These are phyloP conservation scores for Medicago ruthenica DNA, from an alignment of 306 rosid genomes.

Conservation along the genomic window DNA sequence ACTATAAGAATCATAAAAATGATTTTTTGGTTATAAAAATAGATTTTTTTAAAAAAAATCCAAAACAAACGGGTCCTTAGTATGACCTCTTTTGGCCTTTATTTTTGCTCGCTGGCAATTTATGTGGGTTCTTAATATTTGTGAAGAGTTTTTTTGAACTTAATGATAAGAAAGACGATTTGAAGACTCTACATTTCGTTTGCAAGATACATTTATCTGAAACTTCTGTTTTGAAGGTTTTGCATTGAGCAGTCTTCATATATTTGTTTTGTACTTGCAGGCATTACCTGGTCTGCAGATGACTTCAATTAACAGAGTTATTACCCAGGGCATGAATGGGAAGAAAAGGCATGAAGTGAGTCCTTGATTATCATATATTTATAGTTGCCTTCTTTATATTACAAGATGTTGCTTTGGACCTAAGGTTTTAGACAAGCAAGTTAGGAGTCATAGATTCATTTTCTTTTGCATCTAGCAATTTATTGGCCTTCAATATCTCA, in stretches of 20 bases:
- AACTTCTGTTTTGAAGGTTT: conserved; percentile 40
- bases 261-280: conserved; percentile 50
- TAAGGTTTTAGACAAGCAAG: conserved; percentile 30
- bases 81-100: conserved; percentile 12
- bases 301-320: conserved; percentile 69
- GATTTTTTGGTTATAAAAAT: too few species aligned
- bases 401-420: conserved; percentile 25
- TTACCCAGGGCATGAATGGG: conserved; percentile 85
- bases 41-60: too few species aligned
- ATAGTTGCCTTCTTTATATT: conserved; percentile 28
- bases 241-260: not conserved
- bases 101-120: conserved; percentile 17
- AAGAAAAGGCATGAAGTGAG: conserved; percentile 91
- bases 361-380: conserved; percentile 34
- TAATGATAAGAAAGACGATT: conserved; percentile 22
- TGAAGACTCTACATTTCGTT: conserved; percentile 30
- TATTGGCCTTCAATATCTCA: conserved; percentile 31
- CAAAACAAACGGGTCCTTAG: not conserved
- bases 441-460: conserved; percentile 19
- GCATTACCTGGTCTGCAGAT: conserved; percentile 64
- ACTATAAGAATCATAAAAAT: too few species aligned
- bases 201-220: conserved; percentile 23
- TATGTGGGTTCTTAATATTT: conserved; percentile 20
- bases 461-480: conserved; percentile 31
- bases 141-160: not conserved